Evolutionary conservation across 129 eudicot genomes (phyloP).

Genomic region (Ambrosia artemisiifolia): DNA sequence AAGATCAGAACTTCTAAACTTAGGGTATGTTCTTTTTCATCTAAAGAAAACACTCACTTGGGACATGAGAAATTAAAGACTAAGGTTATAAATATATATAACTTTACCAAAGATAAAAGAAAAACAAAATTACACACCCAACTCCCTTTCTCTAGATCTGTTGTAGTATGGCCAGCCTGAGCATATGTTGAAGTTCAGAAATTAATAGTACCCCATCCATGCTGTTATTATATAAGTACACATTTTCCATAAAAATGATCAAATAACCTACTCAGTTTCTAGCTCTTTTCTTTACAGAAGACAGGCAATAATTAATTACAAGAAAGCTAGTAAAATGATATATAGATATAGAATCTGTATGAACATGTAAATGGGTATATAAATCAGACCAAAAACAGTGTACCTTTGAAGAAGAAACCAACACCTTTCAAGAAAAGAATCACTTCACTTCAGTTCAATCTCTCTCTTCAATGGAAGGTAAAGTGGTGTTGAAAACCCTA

Average conservation of each 20-base stretch:
- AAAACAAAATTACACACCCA: neutral
- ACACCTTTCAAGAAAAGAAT: neutral
- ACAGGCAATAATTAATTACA: neutral
- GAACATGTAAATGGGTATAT: slow-evolving; percentile 17
- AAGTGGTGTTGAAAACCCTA: slow-evolving; percentile 20
- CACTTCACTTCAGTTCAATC: neutral
- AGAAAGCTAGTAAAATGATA: neutral
- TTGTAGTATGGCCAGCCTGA: slow-evolving; percentile 18
- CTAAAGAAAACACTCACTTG: neutral
- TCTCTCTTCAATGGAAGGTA: slow-evolving; percentile 17
- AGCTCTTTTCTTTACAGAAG: neutral
- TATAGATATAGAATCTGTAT: slow-evolving; percentile 18
- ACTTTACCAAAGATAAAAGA: neutral
- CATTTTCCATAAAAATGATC: neutral
- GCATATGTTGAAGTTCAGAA: slow-evolving; percentile 7
- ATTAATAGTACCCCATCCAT: slow-evolving; percentile 7
- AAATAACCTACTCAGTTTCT: too few relatives aligned
- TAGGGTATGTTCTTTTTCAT: neutral
- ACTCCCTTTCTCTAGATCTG: slow-evolving; percentile 6
- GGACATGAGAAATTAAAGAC: neutral
- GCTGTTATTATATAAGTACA: neutral
- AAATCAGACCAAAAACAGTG: too few relatives aligned
- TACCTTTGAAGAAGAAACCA: too few relatives aligned
- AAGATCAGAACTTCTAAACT: slow-evolving; percentile 10
- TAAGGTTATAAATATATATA: neutral